Evolutionary conservation across 768 basidiomycete species (phyloP).

Genomic region (Cystofilobasidium capitatum): DNA sequence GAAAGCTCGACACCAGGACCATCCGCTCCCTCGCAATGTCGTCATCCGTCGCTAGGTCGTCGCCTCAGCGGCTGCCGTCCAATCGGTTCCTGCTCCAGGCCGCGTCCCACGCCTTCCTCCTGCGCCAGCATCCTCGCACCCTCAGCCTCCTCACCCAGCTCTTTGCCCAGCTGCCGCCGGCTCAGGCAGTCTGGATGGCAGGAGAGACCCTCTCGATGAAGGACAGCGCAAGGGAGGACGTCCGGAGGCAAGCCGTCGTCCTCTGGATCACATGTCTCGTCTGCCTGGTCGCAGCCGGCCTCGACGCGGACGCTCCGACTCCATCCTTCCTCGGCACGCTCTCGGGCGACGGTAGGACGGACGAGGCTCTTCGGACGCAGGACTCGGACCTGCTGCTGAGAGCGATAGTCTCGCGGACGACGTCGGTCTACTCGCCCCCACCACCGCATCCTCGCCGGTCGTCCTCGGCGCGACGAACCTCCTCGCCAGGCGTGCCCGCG

Average conservation of each 20-base stretch:
- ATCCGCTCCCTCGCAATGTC: no score
- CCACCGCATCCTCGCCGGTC: background rate
- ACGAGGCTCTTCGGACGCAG: background rate
- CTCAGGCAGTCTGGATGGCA: background rate
- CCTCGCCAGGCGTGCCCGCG: background rate
- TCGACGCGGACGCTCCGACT: background rate
- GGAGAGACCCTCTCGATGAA: background rate
- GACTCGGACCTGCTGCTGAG: background rate
- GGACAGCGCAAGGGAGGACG: conserved; percentile 2
- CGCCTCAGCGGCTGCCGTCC: conserved; percentile 23
- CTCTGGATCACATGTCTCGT: conserved; percentile 18
- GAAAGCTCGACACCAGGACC: no score
- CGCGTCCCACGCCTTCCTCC: conserved; percentile 17
- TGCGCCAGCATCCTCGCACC: background rate
- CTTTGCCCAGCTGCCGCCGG: background rate
- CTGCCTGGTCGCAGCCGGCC: conserved; percentile 1
- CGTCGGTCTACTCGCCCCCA: background rate
- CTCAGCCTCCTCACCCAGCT: background rate
- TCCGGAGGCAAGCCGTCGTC: conserved; percentile 14
- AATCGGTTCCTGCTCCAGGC: conserved; percentile 7
- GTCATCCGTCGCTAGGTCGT: no score
- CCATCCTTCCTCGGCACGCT: background rate
- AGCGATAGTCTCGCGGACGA: background rate
- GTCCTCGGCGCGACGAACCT: background rate
- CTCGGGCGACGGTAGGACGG: background rate